Base-by-base conservation (phyloP, 257 asterid species). In the Primulina huaijiensis region DNA sequence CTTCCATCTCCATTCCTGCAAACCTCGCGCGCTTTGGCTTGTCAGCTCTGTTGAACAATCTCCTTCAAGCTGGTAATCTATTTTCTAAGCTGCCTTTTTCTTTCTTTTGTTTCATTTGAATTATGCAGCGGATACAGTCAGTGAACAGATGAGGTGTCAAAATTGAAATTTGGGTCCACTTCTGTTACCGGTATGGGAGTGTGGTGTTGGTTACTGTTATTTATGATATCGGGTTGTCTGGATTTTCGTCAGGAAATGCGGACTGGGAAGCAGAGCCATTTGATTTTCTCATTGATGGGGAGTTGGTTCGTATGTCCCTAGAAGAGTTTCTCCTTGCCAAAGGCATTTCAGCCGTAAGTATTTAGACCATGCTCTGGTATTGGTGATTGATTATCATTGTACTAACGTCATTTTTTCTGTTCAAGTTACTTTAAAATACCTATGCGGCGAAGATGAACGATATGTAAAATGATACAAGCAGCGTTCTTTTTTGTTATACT, bases 311-410 rank as follows among this genome's bases (percentile, higher is more conserved):
- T 69, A 78, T 86, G 92, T 85, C 96, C 21, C 92, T 94, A 5
- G 95, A 91, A 77, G 96, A 90, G 79, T 91, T 91, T 82, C 95
- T 94, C 75, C 83, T 91, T 65, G 97, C 92, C 70, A 94, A 91
- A 82, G 94, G 88, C 78, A 88, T 94, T 71, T 94, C 96, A 19
- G 86, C 97, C 63, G 99, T 94, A 81, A 81, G 94, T 69, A 10
- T 14, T 60, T 77, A 52, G n/a, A 29, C 67, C 58, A 21, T 12
- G 7, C 40, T 20, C 19, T 27, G 20, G 40, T 33, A 10, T 38
- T 7, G 55, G 20, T 62, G 61, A 25, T 62, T 66, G 60, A 43
- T 57, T 16, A 21, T 58, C 33, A 60, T 14, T 71, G 16, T 17
- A 56, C 30, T 12, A 12, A 5, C 20, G 33, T 29, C 31, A 12